Percentiles rank a stretch among this genome's conserved stretches.
Evolutionary conservation across 306 rosid species (phyloP).

Genomic region (Geum urbanum): DNA sequence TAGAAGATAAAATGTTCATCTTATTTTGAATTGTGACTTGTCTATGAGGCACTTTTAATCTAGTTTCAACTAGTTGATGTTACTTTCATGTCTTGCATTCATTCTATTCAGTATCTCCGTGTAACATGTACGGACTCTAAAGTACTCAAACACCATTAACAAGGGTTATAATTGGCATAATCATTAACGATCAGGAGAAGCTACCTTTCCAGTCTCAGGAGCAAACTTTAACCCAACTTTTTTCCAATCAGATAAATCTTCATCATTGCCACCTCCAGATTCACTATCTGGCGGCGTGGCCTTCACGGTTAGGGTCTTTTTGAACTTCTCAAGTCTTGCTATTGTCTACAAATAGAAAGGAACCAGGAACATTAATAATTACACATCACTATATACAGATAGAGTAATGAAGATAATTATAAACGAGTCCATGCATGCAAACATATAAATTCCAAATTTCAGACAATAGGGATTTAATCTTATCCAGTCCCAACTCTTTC

Average conservation of each 20-base stretch:
- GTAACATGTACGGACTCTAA: not conserved
- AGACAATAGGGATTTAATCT: not conserved
- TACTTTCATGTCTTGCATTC: not conserved
- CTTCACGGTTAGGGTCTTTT: constrained; percentile 38
- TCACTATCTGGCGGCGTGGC: constrained; percentile 28
- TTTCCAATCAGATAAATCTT: constrained; percentile 73
- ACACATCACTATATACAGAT: not conserved
- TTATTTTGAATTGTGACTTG: too few relatives aligned
- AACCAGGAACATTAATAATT: not conserved
- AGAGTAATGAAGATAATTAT: not conserved
- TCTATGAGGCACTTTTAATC: not conserved
- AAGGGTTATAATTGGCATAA: not conserved
- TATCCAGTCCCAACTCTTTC: not conserved
- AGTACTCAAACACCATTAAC: constrained; percentile 2
- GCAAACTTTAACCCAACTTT: constrained; percentile 50
- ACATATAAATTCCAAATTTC: constrained; percentile 14
- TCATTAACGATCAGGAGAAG: not conserved
- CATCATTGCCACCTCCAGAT: constrained; percentile 42
- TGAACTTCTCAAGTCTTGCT: constrained; percentile 76
- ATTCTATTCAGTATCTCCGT: not conserved
- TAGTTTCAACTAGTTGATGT: not conserved
- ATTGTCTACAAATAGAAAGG: constrained; percentile 49
- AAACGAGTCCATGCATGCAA: not conserved
- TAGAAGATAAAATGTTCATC: too few relatives aligned
- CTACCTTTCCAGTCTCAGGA: constrained; percentile 64